These are phyloP conservation scores for Apiotrichum siamense DNA, from an alignment of 1,284 basidiomycete genomes.

Conservation along the genomic window DNA sequence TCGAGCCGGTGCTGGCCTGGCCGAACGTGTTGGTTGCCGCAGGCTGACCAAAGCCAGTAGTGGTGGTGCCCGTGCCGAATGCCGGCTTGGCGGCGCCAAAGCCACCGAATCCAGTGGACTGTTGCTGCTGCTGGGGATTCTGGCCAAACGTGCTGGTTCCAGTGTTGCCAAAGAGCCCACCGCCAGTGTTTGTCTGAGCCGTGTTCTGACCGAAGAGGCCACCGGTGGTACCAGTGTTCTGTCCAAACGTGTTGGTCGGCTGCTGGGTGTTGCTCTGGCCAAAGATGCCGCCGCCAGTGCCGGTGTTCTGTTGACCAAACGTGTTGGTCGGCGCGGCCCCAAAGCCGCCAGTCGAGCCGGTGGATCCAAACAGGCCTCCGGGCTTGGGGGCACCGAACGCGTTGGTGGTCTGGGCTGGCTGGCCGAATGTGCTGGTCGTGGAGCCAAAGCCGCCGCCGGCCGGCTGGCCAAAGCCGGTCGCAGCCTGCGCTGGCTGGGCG, in stretches of 20 bases:
- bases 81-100: constrained; percentile 33
- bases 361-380: constrained; percentile 36
- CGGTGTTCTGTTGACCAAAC: constrained; percentile 40
- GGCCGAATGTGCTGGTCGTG: constrained; percentile 13
- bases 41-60: neutral
- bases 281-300: constrained; percentile 33
- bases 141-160: constrained; percentile 1
- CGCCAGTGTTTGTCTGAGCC: constrained; percentile 10
- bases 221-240: constrained; percentile 28
- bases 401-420: constrained; percentile 25
- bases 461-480: constrained; percentile 40
- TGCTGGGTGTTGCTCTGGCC: constrained; percentile 38
- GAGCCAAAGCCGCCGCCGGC: constrained; percentile 51
- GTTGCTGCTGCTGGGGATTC: constrained; percentile 17
- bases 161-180: neutral
- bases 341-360: constrained; percentile 1
- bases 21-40: constrained; percentile 39
- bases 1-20: constrained; percentile 30
- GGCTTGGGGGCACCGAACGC: constrained; percentile 27
- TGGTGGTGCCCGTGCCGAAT: constrained; percentile 1
- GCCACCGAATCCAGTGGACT: constrained; percentile 42
- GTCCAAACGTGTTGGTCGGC: constrained; percentile 35
- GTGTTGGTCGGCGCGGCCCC: neutral
- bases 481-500: constrained; percentile 25
- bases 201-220: constrained; percentile 39